Conservation (phyloP, 2,329 filamentous ascomycete genomes). For the Amauroascus niger region DNA sequence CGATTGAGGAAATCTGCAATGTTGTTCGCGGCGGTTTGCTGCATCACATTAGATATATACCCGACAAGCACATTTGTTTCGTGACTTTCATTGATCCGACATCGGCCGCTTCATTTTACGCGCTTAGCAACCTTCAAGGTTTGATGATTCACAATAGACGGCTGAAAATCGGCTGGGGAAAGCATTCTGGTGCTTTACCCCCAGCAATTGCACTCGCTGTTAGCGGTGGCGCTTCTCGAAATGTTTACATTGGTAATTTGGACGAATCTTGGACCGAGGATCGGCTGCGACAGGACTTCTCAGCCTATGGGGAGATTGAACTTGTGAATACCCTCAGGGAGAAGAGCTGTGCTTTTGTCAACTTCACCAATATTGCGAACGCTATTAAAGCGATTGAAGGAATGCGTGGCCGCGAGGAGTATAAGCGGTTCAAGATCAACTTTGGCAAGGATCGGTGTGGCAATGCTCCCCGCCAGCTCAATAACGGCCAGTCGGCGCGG, state of each 20-base stretch:
- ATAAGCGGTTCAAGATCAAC: slow-evolving; percentile 98
- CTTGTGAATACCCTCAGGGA: slow-evolving; percentile 91
- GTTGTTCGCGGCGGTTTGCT: slow-evolving; percentile 90
- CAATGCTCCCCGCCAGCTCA: slow-evolving; percentile 83
- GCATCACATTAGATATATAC: slow-evolving; percentile 97
- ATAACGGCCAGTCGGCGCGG: slow-evolving; percentile 58
- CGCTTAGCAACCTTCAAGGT: slow-evolving; percentile 91
- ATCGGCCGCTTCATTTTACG: slow-evolving; percentile 94
- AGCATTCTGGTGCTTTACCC: slow-evolving; percentile 92
- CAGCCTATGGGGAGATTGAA: slow-evolving; percentile 95
- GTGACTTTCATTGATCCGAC: slow-evolving; percentile 99
- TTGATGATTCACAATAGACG: slow-evolving; percentile 98
- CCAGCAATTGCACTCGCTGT: slow-evolving; percentile 93
- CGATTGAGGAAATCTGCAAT: slow-evolving; percentile 98
- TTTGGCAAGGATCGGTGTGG: slow-evolving; percentile 98
- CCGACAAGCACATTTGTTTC: slow-evolving; percentile 99
- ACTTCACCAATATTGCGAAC: slow-evolving; percentile 99
- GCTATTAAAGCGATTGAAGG: slow-evolving; percentile 99
- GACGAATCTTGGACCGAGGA: slow-evolving; percentile 98
- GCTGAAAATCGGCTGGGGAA: slow-evolving; percentile 98
- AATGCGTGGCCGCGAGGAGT: slow-evolving; percentile 87
- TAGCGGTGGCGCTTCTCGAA: slow-evolving; percentile 91
- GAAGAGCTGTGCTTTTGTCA: slow-evolving; percentile 99
- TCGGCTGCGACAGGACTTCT: slow-evolving; percentile 87
- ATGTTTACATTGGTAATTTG: slow-evolving; percentile 95